Conservation (phyloP, 768 basidiomycete genomes). For the Podaxis pistillaris region DNA sequence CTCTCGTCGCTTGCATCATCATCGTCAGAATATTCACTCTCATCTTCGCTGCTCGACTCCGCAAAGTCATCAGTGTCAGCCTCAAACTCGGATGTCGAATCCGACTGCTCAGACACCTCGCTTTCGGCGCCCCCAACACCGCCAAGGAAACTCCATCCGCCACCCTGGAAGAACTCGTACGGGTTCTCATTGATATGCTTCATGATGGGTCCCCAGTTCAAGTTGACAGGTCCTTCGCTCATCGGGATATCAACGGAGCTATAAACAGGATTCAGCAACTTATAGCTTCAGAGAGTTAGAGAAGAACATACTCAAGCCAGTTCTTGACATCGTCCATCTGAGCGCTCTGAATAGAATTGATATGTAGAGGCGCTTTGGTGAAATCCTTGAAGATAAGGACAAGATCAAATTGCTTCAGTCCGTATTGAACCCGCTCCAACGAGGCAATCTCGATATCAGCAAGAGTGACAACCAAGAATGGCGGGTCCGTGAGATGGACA, state of each 20-base stretch:
- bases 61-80: conserved; percentile 55
- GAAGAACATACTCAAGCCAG: conserved; percentile 85
- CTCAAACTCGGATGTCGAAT: conserved; percentile 53
- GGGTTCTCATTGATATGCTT: conserved; percentile 97
- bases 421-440: conserved; percentile 94
- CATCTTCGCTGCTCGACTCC: conserved; percentile 55
- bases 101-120: conserved; percentile 41
- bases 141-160: conserved; percentile 94
- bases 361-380: conserved; percentile 86
- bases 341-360: conserved; percentile 90
- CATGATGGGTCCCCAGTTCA: conserved; percentile 99
- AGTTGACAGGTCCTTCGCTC: conserved; percentile 93
- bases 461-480: conserved; percentile 94
- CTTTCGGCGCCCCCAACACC: conserved; percentile 66
- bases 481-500: conserved; percentile 91
- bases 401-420: conserved; percentile 94
- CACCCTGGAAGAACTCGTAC: conserved; percentile 90
- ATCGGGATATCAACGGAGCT: conserved; percentile 97
- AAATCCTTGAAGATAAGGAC: conserved; percentile 98
- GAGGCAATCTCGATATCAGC: conserved; percentile 96
- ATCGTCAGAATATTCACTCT: conserved; percentile 66
- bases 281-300: neutral
- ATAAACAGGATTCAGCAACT: conserved; percentile 15
- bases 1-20: conserved; percentile 66
- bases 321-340: conserved; percentile 98